phyloP scores from a whole-genome alignment of 1,284 basidiomycete genomes.

The Trichosporon faecale region DNA sequence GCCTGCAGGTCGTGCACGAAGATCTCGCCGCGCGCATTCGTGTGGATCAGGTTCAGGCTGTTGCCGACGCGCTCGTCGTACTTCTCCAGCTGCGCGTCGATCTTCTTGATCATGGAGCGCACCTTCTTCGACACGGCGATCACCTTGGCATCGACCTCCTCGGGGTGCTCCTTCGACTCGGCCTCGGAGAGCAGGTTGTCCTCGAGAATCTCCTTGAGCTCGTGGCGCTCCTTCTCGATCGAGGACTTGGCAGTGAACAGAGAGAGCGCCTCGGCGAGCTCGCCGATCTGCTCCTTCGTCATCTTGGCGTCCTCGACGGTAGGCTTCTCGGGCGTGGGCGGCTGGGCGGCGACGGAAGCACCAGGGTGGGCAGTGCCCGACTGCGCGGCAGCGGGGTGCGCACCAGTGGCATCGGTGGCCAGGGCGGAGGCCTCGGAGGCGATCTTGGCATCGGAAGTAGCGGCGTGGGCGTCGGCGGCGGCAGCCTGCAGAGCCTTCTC shows the following conservation, averaged over 20 bases:
- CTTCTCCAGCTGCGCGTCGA: slow-evolving; percentile 86
- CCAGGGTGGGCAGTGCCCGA: not conserved
- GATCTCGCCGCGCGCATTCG: slow-evolving; percentile 87
- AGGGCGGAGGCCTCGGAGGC: slow-evolving; percentile 1
- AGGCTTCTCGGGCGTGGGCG: slow-evolving; percentile 6
- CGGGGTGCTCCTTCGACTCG: slow-evolving; percentile 46
- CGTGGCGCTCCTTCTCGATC: slow-evolving; percentile 91
- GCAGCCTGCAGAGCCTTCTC: slow-evolving; percentile 2
- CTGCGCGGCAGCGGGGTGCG: not conserved
- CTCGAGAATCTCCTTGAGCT: slow-evolving; percentile 83
- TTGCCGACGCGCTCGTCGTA: slow-evolving; percentile 89
- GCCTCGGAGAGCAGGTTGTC: slow-evolving; percentile 87
- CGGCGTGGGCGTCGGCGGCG: not conserved
- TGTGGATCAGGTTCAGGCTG: slow-evolving; percentile 89
- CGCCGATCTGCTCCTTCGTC: slow-evolving; percentile 71
- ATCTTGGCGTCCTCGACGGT: not conserved
- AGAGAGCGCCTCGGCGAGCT: slow-evolving; percentile 86
- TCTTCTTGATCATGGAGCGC: slow-evolving; percentile 90
- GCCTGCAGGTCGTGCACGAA: slow-evolving; percentile 84
- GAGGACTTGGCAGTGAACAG: slow-evolving; percentile 93
- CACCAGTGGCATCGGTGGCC: not conserved
- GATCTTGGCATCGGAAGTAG: not conserved
- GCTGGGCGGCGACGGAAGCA: not conserved
- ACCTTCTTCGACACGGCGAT: slow-evolving; percentile 83
- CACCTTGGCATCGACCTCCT: slow-evolving; percentile 42